phyloP scores from a whole-genome alignment of 1,284 basidiomycete genomes.

The Tilletia indica region DNA sequence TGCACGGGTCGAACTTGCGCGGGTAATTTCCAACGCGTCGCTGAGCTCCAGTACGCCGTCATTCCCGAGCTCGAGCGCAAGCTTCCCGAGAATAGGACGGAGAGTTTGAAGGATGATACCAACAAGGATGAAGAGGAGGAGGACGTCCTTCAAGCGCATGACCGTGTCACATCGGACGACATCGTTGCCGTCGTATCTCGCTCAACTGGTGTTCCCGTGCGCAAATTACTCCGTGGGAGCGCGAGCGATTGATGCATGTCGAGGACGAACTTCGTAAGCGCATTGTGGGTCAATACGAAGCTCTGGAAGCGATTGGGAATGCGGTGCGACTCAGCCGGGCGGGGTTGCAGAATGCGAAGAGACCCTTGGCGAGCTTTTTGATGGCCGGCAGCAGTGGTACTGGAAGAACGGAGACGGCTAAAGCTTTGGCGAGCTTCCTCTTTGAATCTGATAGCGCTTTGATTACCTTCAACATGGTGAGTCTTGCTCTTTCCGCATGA shows the following conservation, averaged over 20 bases:
- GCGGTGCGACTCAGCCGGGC: slow-evolving; percentile 86
- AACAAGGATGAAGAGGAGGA: neutral
- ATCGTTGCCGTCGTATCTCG: slow-evolving; percentile 80
- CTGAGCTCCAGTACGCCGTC: slow-evolving; percentile 74
- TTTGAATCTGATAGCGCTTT: slow-evolving; percentile 83
- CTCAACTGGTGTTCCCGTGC: slow-evolving; percentile 85
- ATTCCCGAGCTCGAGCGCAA: slow-evolving; percentile 78
- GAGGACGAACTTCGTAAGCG: slow-evolving; percentile 72
- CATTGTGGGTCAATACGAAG: slow-evolving; percentile 84
- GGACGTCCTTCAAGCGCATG: slow-evolving; percentile 66
- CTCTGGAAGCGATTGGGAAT: slow-evolving; percentile 75
- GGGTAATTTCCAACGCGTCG: slow-evolving; percentile 75
- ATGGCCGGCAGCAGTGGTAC: slow-evolving; percentile 85
- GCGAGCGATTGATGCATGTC: slow-evolving; percentile 85
- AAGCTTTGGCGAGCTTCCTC: slow-evolving; percentile 78
- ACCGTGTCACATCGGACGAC: slow-evolving; percentile 81
- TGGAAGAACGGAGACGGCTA: slow-evolving; percentile 80
- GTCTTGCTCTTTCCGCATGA: no score
- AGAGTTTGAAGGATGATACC: slow-evolving; percentile 25
- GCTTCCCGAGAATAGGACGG: slow-evolving; percentile 66
- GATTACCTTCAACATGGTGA: slow-evolving; percentile 54
- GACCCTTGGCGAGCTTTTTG: slow-evolving; percentile 86
- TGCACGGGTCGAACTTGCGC: slow-evolving; percentile 77
- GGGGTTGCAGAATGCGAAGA: slow-evolving; percentile 78
- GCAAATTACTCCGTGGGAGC: slow-evolving; percentile 84